Base-by-base conservation (phyloP, 2,329 filamentous ascomycete species). In the Arachnomyces sp. region DNA sequence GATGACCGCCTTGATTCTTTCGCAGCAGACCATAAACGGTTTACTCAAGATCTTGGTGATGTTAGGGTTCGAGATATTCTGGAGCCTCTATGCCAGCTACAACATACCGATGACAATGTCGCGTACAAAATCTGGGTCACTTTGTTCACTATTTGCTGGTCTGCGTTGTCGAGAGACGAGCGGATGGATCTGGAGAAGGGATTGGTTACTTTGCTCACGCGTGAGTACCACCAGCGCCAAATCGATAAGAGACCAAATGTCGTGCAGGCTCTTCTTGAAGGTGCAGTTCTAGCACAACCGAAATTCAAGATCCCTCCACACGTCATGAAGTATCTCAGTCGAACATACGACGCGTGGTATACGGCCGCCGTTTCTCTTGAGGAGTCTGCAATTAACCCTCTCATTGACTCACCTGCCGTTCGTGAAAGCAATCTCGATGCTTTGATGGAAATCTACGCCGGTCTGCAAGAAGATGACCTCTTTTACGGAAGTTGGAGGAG, bases 401-500 rank as follows among this genome's bases (percentile, higher is more conserved):
- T 88, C 16, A 78, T 88, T 31, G 89, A 96, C 53, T 94, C 89
- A 1, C 70, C 85, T 1, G 80, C 78, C 33, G 84, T 95, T 14
- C 77, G 88, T 25, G 93, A 98, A 61, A 96, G 90, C 65, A 96
- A 93, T 50, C 75, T 96, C 4, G 92, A 99, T 63, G 92, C 92
- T 0, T 69, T 99, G n/a, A 80, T 95, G 7, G 90, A 96, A 56
- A 73, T 96, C 3, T 98, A 98, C 57, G 80, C 88, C 4, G 80
- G 82, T 1, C 69, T 99, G 11, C 86, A 94, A 55, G 93, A 99
- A 60, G 89, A 96, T 37, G 92, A 99, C 59, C 72, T 98, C 35
- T 99, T 96, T 62, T 96, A 98, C 49, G 92, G 92, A 7, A 93
- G 89, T 1, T 98, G 92, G 92, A 81, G 92, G 44, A 80, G 92